Percentiles rank a stretch among this genome's conserved stretches.
phyloP scores from a whole-genome alignment of 805 yeast genomes.

The Candida tibetensis region DNA sequence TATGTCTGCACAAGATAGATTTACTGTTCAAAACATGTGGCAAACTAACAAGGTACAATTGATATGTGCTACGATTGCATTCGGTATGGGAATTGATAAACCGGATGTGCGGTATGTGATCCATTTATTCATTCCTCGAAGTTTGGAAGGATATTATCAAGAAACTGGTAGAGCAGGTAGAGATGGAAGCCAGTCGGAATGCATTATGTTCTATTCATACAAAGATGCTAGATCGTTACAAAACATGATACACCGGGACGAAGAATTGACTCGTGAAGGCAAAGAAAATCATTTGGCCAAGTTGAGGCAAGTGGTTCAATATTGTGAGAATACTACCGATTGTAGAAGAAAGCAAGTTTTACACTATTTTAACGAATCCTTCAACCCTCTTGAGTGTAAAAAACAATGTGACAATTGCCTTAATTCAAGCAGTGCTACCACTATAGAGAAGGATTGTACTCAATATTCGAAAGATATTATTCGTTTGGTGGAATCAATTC shows the following conservation, averaged over 20 bases:
- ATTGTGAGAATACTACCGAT: slow-evolving; percentile 87
- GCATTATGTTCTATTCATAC: slow-evolving; percentile 78
- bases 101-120: slow-evolving; percentile 91
- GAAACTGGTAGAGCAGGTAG: slow-evolving; percentile 99
- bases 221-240: slow-evolving; percentile 77
- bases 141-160: slow-evolving; percentile 94
- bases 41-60: slow-evolving; percentile 68
- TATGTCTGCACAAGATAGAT: slow-evolving; percentile 75
- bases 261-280: slow-evolving; percentile 57
- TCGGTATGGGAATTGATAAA: slow-evolving; percentile 99
- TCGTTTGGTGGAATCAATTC: slow-evolving; percentile 54
- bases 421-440: slow-evolving; percentile 36
- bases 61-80: slow-evolving; percentile 96
- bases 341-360: slow-evolving; percentile 88
- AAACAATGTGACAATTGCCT: slow-evolving; percentile 85
- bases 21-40: slow-evolving; percentile 75
- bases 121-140: slow-evolving; percentile 84
- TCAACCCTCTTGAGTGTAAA: slow-evolving; percentile 62
- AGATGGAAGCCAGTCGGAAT: slow-evolving; percentile 81
- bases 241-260: slow-evolving; percentile 73
- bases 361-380: slow-evolving; percentile 84
- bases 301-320: slow-evolving; percentile 79
- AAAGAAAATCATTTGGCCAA: slow-evolving; percentile 76
- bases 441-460: slow-evolving; percentile 67
- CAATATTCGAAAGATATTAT: slow-evolving; percentile 57